phyloP scores from a whole-genome alignment of 306 rosid genomes.

The Begonia masoniana region DNA sequence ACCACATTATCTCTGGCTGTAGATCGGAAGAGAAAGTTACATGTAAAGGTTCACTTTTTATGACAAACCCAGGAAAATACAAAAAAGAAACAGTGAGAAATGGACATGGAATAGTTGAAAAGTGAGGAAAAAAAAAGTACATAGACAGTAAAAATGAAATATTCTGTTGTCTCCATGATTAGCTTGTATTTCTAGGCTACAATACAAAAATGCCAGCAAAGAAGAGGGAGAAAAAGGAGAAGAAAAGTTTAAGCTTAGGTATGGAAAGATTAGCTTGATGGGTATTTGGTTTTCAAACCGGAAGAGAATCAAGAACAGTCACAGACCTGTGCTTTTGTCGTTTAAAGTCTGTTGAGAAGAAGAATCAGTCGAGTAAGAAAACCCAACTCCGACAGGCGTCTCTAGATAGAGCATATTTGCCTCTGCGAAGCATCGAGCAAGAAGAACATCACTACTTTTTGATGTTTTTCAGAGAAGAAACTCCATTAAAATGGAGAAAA shows the following conservation, averaged over 20 bases:
- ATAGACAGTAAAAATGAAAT: background rate
- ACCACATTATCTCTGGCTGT: conserved; percentile 42
- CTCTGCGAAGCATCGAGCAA: conserved; percentile 17
- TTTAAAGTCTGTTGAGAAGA: conserved; percentile 32
- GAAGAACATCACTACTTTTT: background rate
- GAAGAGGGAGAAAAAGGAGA: conserved; percentile 2
- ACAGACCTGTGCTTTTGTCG: conserved; percentile 37
- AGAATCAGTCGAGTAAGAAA: conserved; percentile 34
- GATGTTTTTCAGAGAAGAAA: background rate
- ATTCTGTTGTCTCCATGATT: too few species aligned
- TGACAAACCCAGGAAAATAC: conserved; percentile 9
- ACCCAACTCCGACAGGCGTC: conserved; percentile 49
- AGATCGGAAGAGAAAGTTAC: conserved; percentile 1
- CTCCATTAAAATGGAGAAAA: background rate
- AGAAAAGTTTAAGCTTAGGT: conserved; percentile 8
- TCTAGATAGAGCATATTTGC: conserved; percentile 53
- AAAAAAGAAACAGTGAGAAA: conserved; percentile 20
- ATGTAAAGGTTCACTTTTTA: conserved; percentile 8
- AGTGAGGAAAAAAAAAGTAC: conserved; percentile 1
- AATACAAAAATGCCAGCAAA: background rate
- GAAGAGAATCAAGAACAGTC: too few species aligned
- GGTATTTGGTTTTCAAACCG: too few species aligned
- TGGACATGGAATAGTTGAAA: conserved; percentile 30
- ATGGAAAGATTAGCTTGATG: background rate
- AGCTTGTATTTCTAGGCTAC: too few species aligned